A percentile compares a stretch with the other conserved stretches of the same genome.
Evolutionary conservation across 2,329 filamentous ascomycete genomes (phyloP).

Genomic region (Alternaria gaisen): DNA sequence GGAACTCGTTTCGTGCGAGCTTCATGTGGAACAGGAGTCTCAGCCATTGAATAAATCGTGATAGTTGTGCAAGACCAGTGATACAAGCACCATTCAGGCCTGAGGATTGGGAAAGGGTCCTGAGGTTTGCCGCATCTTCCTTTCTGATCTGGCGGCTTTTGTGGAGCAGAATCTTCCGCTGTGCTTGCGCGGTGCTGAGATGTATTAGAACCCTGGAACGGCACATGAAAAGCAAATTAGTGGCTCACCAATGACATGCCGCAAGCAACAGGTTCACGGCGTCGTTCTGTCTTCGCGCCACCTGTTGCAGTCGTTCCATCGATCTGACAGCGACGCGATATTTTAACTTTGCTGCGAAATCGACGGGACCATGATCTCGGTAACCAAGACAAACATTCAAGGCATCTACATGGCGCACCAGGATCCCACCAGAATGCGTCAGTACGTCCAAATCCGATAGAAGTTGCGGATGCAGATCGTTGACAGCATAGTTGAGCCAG

Average conservation of each 20-base stretch:
- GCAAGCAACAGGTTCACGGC: constrained; percentile 44
- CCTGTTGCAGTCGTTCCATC: constrained; percentile 43
- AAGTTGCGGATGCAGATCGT: constrained; percentile 47
- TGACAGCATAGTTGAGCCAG: constrained; percentile 46
- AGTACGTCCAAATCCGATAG: constrained; percentile 47
- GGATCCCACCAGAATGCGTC: constrained; percentile 41
- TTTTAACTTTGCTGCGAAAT: constrained; percentile 46
- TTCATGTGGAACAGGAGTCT: constrained; percentile 41
- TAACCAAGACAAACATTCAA: constrained; percentile 39
- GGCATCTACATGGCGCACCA: constrained; percentile 41
- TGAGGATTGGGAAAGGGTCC: constrained; percentile 40
- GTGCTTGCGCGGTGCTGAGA: constrained; percentile 45
- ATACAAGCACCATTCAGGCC: constrained; percentile 42
- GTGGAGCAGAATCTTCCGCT: constrained; percentile 49
- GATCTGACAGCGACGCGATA: constrained; percentile 41
- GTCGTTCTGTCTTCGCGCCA: constrained; percentile 47
- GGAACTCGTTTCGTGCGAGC: constrained; percentile 27
- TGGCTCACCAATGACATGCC: constrained; percentile 42
- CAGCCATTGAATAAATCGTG: constrained; percentile 46
- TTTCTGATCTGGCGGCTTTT: constrained; percentile 49
- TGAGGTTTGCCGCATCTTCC: constrained; percentile 43
- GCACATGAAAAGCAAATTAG: neutral
- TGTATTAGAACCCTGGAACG: constrained; percentile 26
- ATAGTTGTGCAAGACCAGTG: constrained; percentile 39
- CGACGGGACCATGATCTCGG: constrained; percentile 42